Conservation (phyloP, 73 alveolate species). For the Uronychia setigera region DNA sequence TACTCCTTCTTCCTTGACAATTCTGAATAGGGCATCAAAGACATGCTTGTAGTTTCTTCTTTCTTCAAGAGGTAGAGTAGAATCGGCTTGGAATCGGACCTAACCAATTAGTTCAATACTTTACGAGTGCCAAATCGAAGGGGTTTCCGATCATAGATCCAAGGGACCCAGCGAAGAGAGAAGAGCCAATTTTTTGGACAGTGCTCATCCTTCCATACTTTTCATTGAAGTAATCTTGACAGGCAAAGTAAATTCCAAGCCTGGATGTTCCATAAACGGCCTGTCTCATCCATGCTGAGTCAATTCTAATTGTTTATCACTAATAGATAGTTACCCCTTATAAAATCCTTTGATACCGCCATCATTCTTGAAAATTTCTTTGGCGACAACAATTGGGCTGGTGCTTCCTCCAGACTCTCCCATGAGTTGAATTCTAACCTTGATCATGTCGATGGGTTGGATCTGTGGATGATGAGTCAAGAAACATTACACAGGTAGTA, state of each 20-base stretch:
- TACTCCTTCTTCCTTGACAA: constrained; percentile 86
- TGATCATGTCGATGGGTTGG: constrained; percentile 85
- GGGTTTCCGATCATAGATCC: constrained; percentile 96
- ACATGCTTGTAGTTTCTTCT: constrained; percentile 92
- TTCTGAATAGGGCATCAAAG: constrained; percentile 82
- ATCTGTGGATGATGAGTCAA: constrained; percentile 24
- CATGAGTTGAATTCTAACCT: constrained; percentile 75
- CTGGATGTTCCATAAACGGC: constrained; percentile 84
- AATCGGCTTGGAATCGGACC: constrained; percentile 88
- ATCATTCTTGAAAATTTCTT: constrained; percentile 60
- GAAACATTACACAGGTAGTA: constrained; percentile 59
- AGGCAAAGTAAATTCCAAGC: constrained; percentile 79
- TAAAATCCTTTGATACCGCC: constrained; percentile 83
- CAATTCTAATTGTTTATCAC: constrained; percentile 48
- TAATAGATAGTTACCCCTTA: constrained; percentile 48
- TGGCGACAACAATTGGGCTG: constrained; percentile 77
- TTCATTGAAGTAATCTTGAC: constrained; percentile 66
- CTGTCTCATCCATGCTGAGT: constrained; percentile 84
- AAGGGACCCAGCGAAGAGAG: constrained; percentile 89
- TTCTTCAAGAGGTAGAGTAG: constrained; percentile 79
- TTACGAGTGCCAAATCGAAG: constrained; percentile 90
- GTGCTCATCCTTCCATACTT: constrained; percentile 55
- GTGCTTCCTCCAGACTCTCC: constrained; percentile 69
- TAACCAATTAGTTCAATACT: background rate
- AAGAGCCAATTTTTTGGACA: constrained; percentile 71